These are phyloP conservation scores for Aspergillus aculeatinus DNA, from an alignment of 2,329 filamentous ascomycete genomes.

Conservation along the genomic window DNA sequence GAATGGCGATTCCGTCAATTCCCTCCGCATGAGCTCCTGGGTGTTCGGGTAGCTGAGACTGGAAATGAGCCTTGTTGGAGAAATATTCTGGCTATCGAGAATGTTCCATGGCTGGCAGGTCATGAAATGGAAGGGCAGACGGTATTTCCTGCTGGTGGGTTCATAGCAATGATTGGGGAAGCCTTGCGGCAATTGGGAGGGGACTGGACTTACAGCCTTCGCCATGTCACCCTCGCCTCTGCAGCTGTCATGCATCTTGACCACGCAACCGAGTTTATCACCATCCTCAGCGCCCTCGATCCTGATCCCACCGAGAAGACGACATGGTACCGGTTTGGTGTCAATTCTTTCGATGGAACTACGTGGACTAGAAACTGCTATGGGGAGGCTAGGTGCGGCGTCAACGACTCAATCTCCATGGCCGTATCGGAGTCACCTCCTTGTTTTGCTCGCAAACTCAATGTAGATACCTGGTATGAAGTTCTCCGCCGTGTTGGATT, in stretches of 20 bases:
- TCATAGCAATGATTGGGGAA: slow-evolving; percentile 26
- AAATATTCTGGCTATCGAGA: slow-evolving; percentile 24
- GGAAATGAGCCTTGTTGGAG: slow-evolving; percentile 28
- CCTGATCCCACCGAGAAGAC: not conserved
- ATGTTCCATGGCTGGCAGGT: slow-evolving; percentile 33
- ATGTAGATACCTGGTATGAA: slow-evolving; percentile 5
- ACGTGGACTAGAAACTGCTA: slow-evolving; percentile 10
- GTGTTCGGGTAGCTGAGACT: slow-evolving; percentile 26
- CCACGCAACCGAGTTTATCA: not conserved
- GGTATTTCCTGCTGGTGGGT: slow-evolving; percentile 27
- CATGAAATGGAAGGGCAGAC: slow-evolving; percentile 25
- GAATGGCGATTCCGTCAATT: slow-evolving; percentile 24
- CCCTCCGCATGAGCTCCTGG: slow-evolving; percentile 30
- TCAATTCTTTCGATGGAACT: slow-evolving; percentile 6
- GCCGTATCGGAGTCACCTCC: too few relatives aligned
- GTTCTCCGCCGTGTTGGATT: slow-evolving; percentile 5
- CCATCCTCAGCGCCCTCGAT: not conserved
- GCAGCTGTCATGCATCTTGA: not conserved
- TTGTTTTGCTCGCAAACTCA: not conserved
- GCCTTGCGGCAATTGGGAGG: slow-evolving; percentile 19
- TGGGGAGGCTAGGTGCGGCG: slow-evolving; percentile 6
- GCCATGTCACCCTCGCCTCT: not conserved
- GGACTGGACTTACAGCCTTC: not conserved
- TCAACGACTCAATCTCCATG: not conserved
- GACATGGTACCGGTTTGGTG: slow-evolving; percentile 12